phyloP scores from a whole-genome alignment of 2,329 filamentous ascomycete genomes.

The Clarireedia paspali region DNA sequence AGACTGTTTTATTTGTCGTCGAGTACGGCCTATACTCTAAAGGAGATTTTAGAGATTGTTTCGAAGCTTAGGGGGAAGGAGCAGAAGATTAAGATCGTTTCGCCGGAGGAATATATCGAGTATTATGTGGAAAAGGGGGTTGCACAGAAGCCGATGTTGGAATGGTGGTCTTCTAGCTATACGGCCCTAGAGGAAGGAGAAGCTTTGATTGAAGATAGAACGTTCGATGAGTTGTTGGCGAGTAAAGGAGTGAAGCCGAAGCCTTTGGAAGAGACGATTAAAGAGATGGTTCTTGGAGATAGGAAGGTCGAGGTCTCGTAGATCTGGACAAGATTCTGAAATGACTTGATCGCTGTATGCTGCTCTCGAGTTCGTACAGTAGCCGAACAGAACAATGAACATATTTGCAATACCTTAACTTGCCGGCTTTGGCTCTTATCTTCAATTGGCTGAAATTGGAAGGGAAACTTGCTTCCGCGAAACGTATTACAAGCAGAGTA shows the following conservation, averaged over 20 bases:
- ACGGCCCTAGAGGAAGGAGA: not conserved
- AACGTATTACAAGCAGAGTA: no score
- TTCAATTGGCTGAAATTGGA: no score
- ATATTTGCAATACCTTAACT: no score
- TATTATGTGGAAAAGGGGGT: not conserved
- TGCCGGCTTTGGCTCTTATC: no score
- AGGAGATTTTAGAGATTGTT: not conserved
- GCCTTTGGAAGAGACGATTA: not conserved
- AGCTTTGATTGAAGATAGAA: not conserved
- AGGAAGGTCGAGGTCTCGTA: not conserved
- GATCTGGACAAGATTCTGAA: not conserved
- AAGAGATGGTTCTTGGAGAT: not conserved
- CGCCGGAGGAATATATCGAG: not conserved
- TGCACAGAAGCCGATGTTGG: not conserved
- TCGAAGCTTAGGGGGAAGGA: not conserved
- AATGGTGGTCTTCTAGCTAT: constrained; percentile 1
- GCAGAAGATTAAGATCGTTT: not conserved
- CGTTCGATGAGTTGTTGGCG: not conserved
- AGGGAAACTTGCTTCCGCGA: no score
- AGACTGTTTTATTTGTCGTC: constrained; percentile 1
- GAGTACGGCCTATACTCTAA: not conserved
- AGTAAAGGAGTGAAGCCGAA: not conserved
- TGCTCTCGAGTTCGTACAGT: no score
- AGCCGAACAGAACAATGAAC: no score
- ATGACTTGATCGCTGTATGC: not conserved